Conservation (phyloP, 768 basidiomycete genomes). For the Leccinellum albellum region DNA sequence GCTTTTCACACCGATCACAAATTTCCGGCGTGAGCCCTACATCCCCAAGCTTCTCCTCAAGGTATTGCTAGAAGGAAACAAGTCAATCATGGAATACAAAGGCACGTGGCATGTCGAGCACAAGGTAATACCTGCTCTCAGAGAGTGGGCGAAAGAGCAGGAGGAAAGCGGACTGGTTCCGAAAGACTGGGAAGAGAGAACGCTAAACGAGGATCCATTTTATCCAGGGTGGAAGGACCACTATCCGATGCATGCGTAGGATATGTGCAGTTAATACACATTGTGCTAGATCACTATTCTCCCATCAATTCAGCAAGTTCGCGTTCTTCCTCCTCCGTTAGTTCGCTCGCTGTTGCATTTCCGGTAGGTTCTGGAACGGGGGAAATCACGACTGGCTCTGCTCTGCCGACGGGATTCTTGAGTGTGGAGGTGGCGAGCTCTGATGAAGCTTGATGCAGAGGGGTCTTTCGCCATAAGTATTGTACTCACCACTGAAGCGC, state of each 20-base stretch:
- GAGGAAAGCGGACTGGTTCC: constrained; percentile 45
- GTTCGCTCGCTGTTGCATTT: constrained; percentile 30
- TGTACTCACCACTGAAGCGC: constrained; percentile 58
- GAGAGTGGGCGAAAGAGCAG: constrained; percentile 46
- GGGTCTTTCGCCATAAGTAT: neutral
- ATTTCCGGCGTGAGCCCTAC: constrained; percentile 44
- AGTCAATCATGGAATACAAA: constrained; percentile 42
- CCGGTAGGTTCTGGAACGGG: constrained; percentile 28
- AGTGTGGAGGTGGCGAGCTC: constrained; percentile 28
- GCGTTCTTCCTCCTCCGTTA: constrained; percentile 88
- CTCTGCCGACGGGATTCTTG: constrained; percentile 16
- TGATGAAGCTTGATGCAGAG: constrained; percentile 3
- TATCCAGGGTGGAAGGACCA: constrained; percentile 44
- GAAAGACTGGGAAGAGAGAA: constrained; percentile 45
- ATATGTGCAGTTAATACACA: neutral
- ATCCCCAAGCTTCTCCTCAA: constrained; percentile 46
- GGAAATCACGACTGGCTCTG: constrained; percentile 17
- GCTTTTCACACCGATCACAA: constrained; percentile 46
- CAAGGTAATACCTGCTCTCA: constrained; percentile 42
- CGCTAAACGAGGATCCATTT: constrained; percentile 49
- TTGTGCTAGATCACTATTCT: constrained; percentile 19
- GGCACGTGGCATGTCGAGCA: constrained; percentile 40
- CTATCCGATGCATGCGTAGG: constrained; percentile 16
- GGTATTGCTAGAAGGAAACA: constrained; percentile 39
- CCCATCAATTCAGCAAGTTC: constrained; percentile 81